Percentiles rank a stretch among this genome's conserved stretches.
phyloP scores from a whole-genome alignment of 1,284 basidiomycete species.

The Leccinum fuscescens region DNA sequence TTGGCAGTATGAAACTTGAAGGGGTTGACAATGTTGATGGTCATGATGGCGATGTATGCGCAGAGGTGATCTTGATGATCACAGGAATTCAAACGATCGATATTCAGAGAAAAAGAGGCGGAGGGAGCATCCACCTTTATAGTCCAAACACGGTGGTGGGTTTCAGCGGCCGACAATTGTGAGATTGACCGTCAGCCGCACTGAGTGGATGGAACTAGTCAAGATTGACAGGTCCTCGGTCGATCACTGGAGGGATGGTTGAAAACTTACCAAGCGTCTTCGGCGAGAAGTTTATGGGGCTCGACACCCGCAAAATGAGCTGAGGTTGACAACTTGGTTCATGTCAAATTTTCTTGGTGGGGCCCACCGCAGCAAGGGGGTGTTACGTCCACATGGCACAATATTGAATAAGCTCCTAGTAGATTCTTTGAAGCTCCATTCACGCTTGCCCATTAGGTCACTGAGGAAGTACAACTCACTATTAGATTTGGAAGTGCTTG shows the following conservation, averaged over 20 bases:
- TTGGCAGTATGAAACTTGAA: slow-evolving; percentile 17
- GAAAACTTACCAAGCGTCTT: slow-evolving; percentile 6
- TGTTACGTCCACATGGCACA: neutral
- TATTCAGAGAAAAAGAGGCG: neutral
- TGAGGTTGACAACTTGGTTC: neutral
- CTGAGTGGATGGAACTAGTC: neutral
- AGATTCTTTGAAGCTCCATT: neutral
- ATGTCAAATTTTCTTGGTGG: neutral
- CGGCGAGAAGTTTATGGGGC: neutral
- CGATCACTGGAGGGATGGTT: neutral
- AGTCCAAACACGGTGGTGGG: neutral
- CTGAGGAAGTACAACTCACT: too few relatives aligned
- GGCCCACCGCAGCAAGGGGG: neutral
- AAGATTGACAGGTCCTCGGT: neutral
- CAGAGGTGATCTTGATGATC: slow-evolving; percentile 2
- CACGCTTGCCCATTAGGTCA: neutral
- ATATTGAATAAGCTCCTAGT: neutral
- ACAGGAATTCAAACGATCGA: neutral
- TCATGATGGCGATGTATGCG: slow-evolving; percentile 13
- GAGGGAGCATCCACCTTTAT: slow-evolving; percentile 9
- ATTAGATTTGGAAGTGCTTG: too few relatives aligned
- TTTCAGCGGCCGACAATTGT: slow-evolving; percentile 13
- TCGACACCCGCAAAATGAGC: neutral
- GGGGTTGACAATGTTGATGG: slow-evolving; percentile 12
- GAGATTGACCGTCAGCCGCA: slow-evolving; percentile 20